Evolutionary conservation across 495 filamentous ascomycete genomes (phyloP).

Genomic region (Lophiotrema nucula): DNA sequence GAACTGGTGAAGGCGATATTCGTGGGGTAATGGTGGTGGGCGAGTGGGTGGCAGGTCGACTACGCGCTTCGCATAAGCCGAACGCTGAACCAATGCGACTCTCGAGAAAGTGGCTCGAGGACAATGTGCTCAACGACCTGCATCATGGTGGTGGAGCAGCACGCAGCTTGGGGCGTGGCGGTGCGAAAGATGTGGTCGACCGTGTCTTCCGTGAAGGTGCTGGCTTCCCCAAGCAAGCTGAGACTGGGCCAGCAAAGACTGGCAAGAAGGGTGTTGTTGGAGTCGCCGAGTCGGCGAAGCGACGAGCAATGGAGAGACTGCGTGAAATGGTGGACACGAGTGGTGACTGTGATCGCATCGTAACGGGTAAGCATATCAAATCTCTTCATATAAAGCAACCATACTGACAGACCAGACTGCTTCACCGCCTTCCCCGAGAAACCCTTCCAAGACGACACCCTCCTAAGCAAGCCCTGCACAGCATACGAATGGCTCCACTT

Average conservation of each 20-base stretch:
- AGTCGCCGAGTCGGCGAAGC: conserved; percentile 74
- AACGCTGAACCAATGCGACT: conserved; percentile 47
- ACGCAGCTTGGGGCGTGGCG: conserved; percentile 74
- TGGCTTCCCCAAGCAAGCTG: conserved; percentile 65
- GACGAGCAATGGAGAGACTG: conserved; percentile 73
- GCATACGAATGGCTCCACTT: conserved; percentile 96
- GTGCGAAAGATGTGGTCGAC: conserved; percentile 76
- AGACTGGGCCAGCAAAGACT: conserved; percentile 36
- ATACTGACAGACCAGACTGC: conserved; percentile 53
- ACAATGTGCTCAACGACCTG: conserved; percentile 67
- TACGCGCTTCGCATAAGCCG: conserved; percentile 54
- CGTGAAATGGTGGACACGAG: conserved; percentile 85
- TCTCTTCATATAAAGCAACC: not conserved
- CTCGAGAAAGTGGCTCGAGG: conserved; percentile 81
- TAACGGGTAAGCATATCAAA: conserved; percentile 53
- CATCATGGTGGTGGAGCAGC: conserved; percentile 73
- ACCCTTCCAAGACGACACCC: conserved; percentile 87
- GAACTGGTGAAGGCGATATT: conserved; percentile 84
- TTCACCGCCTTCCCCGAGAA: conserved; percentile 81
- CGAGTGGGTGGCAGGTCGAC: conserved; percentile 87
- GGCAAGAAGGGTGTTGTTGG: conserved; percentile 46
- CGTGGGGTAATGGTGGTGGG: conserved; percentile 89
- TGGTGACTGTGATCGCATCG: conserved; percentile 83
- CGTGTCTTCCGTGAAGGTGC: conserved; percentile 84
- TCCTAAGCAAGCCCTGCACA: conserved; percentile 78